Base-by-base conservation (phyloP, 371 early-diverging fungal genomes). In the Apophysomyces elegans region DNA sequence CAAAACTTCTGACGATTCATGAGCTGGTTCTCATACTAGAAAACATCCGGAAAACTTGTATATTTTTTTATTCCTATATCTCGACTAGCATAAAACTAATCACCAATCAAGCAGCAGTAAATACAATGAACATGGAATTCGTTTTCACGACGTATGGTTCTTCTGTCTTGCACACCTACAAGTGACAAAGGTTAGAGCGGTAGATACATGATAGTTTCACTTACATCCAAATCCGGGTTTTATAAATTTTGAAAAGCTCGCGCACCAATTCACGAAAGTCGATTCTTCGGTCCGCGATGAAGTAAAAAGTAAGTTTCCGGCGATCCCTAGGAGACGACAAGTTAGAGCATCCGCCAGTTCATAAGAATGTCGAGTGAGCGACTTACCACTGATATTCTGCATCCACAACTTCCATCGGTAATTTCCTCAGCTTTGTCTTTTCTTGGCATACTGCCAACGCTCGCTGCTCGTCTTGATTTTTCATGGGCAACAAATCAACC, bases 221-320 rank as follows among this genome's bases (percentile, higher is more conserved):
- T 59, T 69, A 88, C 97, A 99, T 96, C 99, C 99, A 99, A 65
- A 99, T 99, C 62, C 99, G 93, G 5, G 98, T 98, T 84, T 99
- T 99, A 85, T 98, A 99, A 41, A 96, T 91, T 75, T 97, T 98
- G 85, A 99, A 99, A 58, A 99, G 84, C 59, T 99, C 99, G 46
- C 97, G 92, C 41, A 99, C 99, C 56, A 99, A 85, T 72, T 99
- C 99, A 58, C 99, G 88, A 78, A 99, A 99, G 77, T 99, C 99
- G 67, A 99, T 94, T 59, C 99, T 88, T 57, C 92, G 90, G 58
- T 95, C 94, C 14, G 97, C 93, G 7, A 90, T 86, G 78, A 95
- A 98, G 78, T 94, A 96, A 70, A 97, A 97, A 0, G 97, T 98
- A 62, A 98, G 83, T 84, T 96, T 97, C 72, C 95, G 92, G 36